phyloP scores from a whole-genome alignment of 371 early-diverging fungal genomes.

The Apophysomyces variabilis region DNA sequence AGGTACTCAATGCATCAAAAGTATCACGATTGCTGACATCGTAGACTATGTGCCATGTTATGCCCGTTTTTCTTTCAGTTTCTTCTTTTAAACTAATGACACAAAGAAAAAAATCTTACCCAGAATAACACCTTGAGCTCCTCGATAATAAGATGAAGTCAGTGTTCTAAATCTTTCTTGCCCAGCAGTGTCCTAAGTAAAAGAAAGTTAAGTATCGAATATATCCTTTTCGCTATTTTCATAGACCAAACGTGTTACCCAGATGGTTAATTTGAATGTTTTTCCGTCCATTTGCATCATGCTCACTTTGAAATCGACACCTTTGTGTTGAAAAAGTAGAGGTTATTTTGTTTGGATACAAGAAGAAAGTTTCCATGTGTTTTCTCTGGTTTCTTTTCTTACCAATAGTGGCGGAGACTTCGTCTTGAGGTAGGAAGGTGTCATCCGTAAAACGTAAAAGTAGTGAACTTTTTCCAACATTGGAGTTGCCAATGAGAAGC shows the following conservation, averaged over 20 bases:
- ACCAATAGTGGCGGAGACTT: constrained; percentile 96
- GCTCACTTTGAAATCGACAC: constrained; percentile 99
- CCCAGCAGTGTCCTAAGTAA: constrained; percentile 99
- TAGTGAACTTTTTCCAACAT: constrained; percentile 98
- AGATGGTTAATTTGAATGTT: constrained; percentile 97
- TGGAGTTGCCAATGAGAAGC: constrained; percentile 98
- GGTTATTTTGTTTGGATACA: background rate
- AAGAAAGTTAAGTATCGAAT: background rate
- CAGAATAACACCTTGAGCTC: constrained; percentile 98
- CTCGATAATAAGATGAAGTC: constrained; percentile 99
- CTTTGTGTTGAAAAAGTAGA: constrained; percentile 37
- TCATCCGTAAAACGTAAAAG: constrained; percentile 98
- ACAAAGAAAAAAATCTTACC: constrained; percentile 50
- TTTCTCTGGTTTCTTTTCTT: constrained; percentile 12
- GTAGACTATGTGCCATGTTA: constrained; percentile 69
- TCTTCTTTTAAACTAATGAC: constrained; percentile 90
- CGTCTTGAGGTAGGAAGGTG: constrained; percentile 92
- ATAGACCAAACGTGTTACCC: constrained; percentile 62
- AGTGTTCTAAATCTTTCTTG: constrained; percentile 99
- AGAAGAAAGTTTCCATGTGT: background rate
- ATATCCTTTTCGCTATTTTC: background rate
- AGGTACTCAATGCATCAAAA: constrained; percentile 89
- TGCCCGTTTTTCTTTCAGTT: constrained; percentile 70
- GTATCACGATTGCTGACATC: constrained; percentile 94
- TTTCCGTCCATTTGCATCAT: constrained; percentile 89